Conservation (phyloP, 345 rosid species). For the Excoecaria agallocha region DNA sequence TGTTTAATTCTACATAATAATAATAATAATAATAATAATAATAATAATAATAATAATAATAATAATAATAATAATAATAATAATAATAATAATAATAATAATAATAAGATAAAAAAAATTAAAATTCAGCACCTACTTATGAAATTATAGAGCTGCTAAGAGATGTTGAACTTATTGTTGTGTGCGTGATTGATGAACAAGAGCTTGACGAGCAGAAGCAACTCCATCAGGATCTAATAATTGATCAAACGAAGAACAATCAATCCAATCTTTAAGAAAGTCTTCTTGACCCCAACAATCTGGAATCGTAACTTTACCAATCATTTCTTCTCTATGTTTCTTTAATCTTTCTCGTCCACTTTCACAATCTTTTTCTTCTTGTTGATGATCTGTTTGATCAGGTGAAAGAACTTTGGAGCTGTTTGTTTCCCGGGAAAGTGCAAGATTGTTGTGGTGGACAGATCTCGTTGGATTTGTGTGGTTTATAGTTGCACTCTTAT, state of each 20-base stretch:
- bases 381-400: not conserved
- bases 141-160: too few relatives aligned
- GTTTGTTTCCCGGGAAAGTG: constrained; percentile 14
- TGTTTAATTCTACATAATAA: too few relatives aligned
- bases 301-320: constrained; percentile 54
- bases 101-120: too few relatives aligned
- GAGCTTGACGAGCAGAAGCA: too few relatives aligned
- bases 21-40: too few relatives aligned
- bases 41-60: too few relatives aligned
- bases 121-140: too few relatives aligned
- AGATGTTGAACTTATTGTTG: too few relatives aligned
- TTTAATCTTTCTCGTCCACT: constrained; percentile 61
- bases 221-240: constrained; percentile 33
- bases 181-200: too few relatives aligned
- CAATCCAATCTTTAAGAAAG: constrained; percentile 62
- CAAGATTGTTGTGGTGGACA: constrained; percentile 3
- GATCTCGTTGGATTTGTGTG: constrained; percentile 5
- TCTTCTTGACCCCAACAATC: constrained; percentile 69
- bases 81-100: too few relatives aligned
- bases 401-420: not conserved
- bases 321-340: constrained; percentile 56
- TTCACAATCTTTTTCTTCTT: not conserved
- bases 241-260: constrained; percentile 50
- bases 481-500: constrained; percentile 6
- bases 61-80: too few relatives aligned